Evolutionary conservation across 1,139 yeast species (phyloP).

Genomic region (Eremothecium gossypii): DNA sequence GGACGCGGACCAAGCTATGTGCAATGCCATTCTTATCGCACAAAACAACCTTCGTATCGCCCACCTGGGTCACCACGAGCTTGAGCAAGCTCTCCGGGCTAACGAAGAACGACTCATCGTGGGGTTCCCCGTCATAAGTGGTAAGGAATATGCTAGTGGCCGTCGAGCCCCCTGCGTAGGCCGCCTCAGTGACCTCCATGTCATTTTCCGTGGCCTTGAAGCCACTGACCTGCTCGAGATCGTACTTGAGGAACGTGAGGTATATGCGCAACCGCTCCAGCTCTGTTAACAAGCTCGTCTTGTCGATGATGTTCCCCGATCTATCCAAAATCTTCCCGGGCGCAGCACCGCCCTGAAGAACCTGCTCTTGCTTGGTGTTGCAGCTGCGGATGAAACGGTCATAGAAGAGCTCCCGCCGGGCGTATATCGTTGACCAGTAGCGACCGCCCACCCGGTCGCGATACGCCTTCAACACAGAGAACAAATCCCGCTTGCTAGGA

Average conservation of each 20-base stretch:
- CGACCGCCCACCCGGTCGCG: conserved; percentile 54
- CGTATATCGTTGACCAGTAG: conserved; percentile 77
- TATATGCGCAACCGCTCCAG: conserved; percentile 43
- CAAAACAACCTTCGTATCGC: conserved; percentile 83
- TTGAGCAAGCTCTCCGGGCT: conserved; percentile 59
- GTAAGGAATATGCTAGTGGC: conserved; percentile 65
- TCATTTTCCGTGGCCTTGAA: conserved; percentile 9
- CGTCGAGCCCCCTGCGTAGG: conserved; percentile 61
- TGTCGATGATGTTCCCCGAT: conserved; percentile 30
- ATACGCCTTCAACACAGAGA: conserved; percentile 41
- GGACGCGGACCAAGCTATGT: conserved; percentile 66
- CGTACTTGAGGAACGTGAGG: conserved; percentile 53
- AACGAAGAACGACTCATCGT: conserved; percentile 47
- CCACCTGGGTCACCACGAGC: conserved; percentile 81
- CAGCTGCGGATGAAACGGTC: conserved; percentile 35
- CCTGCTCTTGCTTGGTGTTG: conserved; percentile 32
- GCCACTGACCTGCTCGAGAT: conserved; percentile 36
- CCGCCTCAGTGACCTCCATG: conserved; percentile 28
- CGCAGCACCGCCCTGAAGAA: conserved; percentile 15
- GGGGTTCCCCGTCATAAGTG: conserved; percentile 19
- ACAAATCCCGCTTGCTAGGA: conserved; percentile 27
- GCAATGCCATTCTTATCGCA: conserved; percentile 73
- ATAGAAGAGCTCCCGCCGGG: conserved; percentile 39
- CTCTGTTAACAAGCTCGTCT: conserved; percentile 26
- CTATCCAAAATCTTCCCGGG: conserved; percentile 35